These are phyloP conservation scores for Lactarius vividus DNA, from an alignment of 768 basidiomycete species.

Conservation along the genomic window DNA sequence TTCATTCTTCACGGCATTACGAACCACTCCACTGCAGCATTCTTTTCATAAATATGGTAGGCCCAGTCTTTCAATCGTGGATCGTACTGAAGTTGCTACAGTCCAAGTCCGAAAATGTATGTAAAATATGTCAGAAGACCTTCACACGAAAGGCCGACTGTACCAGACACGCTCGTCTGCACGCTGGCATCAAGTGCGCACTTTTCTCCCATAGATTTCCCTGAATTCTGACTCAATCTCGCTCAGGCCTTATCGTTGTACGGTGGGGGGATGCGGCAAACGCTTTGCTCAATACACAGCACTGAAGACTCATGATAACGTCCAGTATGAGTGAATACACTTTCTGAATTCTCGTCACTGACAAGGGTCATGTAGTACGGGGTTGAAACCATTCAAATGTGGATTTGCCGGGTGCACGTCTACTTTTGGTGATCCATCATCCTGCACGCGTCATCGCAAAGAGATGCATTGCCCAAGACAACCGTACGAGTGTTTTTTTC, in stretches of 20 bases:
- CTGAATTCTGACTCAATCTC: slow-evolving; percentile 1
- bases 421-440: slow-evolving; percentile 68
- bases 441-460: slow-evolving; percentile 59
- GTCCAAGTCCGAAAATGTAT: slow-evolving; percentile 17
- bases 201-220: not conserved
- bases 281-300: slow-evolving; percentile 58
- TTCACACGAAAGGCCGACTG: slow-evolving; percentile 62
- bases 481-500: slow-evolving; percentile 22
- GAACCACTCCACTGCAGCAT: slow-evolving; percentile 4
- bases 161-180: slow-evolving; percentile 52
- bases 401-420: slow-evolving; percentile 44
- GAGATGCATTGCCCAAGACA: slow-evolving; percentile 47
- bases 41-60: slow-evolving; percentile 17
- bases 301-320: slow-evolving; percentile 61
- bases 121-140: slow-evolving; percentile 41
- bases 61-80: not conserved
- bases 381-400: slow-evolving; percentile 40
- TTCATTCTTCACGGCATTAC: slow-evolving; percentile 17
- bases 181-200: slow-evolving; percentile 49
- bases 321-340: slow-evolving; percentile 50
- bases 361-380: slow-evolving; percentile 28
- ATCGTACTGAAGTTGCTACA: slow-evolving; percentile 6
- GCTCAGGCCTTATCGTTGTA: slow-evolving; percentile 53
- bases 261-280: slow-evolving; percentile 44
- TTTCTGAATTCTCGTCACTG: not conserved